These are phyloP conservation scores for Globisporangium mamillatum DNA, from an alignment of 352 stramenopile species.

Conservation along the genomic window DNA sequence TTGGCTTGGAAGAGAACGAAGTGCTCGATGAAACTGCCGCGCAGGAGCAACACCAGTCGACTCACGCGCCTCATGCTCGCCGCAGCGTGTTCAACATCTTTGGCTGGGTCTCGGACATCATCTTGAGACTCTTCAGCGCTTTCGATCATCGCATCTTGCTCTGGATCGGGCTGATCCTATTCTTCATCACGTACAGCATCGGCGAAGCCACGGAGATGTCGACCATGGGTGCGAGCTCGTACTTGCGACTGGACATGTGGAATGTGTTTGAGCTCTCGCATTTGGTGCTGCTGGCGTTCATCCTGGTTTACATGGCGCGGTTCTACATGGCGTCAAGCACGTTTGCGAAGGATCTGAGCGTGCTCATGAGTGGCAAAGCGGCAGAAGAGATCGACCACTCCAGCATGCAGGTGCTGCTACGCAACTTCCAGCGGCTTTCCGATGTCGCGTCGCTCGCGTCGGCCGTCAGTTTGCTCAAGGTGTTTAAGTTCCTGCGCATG, in stretches of 20 bases:
- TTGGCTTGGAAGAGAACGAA: slow-evolving; percentile 67
- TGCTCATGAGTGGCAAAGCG: slow-evolving; percentile 27
- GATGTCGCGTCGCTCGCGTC: slow-evolving; percentile 73
- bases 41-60: not conserved
- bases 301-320: slow-evolving; percentile 64
- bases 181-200: slow-evolving; percentile 80
- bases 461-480: slow-evolving; percentile 80
- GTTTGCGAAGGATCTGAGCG: slow-evolving; percentile 45
- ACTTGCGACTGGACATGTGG: slow-evolving; percentile 84
- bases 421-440: slow-evolving; percentile 67
- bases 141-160: slow-evolving; percentile 66
- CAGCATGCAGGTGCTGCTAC: slow-evolving; percentile 59
- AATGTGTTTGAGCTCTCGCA: slow-evolving; percentile 87
- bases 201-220: slow-evolving; percentile 75
- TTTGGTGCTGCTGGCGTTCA: slow-evolving; percentile 51
- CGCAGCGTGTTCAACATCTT: not conserved
- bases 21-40: slow-evolving; percentile 16
- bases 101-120: not conserved
- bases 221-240: slow-evolving; percentile 72
- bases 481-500: slow-evolving; percentile 90
- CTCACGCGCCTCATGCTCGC: not conserved
- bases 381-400: slow-evolving; percentile 62
- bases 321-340: slow-evolving; percentile 63
- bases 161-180: slow-evolving; percentile 63
- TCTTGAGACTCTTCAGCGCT: slow-evolving; percentile 23